Percentiles rank a stretch among this genome's conserved stretches.
Conservation (phyloP, 2,329 filamentous ascomycete genomes). For the Aspergillus sp. region DNA sequence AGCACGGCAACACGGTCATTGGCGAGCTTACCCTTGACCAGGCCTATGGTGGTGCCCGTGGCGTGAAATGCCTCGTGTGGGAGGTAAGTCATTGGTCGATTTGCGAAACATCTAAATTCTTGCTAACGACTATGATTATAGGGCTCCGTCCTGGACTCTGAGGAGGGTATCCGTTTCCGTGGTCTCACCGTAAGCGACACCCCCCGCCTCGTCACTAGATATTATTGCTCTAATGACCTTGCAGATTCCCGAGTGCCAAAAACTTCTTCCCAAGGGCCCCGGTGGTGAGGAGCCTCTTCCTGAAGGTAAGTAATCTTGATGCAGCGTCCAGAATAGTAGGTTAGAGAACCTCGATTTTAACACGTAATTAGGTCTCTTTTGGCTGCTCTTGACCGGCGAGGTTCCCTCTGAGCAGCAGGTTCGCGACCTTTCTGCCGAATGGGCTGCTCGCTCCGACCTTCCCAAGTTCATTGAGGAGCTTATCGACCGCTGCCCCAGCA, state of each 20-base stretch:
- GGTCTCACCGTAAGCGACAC: constrained; percentile 72
- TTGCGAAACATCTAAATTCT: background rate
- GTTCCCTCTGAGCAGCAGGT: constrained; percentile 98
- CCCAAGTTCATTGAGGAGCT: constrained; percentile 99
- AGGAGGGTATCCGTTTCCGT: constrained; percentile 99
- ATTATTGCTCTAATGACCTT: constrained; percentile 20
- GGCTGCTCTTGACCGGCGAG: constrained; percentile 97
- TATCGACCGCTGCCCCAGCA: constrained; percentile 98
- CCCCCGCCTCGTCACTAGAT: background rate
- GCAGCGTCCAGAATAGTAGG: background rate
- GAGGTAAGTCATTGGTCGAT: constrained; percentile 55
- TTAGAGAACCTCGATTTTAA: constrained; percentile 1
- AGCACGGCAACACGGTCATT: constrained; percentile 90
- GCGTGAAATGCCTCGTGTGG: constrained; percentile 98
- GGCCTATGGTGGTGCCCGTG: constrained; percentile 98
- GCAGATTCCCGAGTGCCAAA: constrained; percentile 93
- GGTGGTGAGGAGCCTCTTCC: constrained; percentile 96
- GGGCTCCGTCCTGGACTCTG: constrained; percentile 93
- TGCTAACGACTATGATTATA: constrained; percentile 26
- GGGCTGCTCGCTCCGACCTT: constrained; percentile 94
- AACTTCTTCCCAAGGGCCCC: constrained; percentile 93
- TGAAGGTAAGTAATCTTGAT: constrained; percentile 63
- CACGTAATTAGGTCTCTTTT: constrained; percentile 76
- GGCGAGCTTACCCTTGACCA: constrained; percentile 99
- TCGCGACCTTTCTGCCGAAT: constrained; percentile 95